Evolutionary conservation across 768 basidiomycete species (phyloP), one percentile per base, ranked within the genome.

Genomic region (Saitozyma podzolica): DNA sequence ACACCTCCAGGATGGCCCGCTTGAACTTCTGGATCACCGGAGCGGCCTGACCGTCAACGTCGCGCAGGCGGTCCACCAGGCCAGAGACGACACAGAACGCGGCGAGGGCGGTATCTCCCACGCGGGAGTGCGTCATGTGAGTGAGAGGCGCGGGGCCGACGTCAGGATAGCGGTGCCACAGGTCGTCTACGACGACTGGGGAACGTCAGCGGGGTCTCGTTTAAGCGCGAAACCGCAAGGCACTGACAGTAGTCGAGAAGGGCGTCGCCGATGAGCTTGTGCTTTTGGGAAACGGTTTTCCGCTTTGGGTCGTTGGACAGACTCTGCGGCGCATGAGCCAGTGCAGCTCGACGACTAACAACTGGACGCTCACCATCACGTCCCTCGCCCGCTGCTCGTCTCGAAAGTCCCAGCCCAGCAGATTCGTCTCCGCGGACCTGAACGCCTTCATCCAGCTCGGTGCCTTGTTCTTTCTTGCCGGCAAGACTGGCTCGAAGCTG

Each of bases 191-290:
- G 4, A 66, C 49, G 62, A 67, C 73, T 74, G n/a, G 19, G n/a
- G 8, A 16, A 50, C 19, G 40, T 65, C 56, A 65, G 60, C 60
- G 1, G 17, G 40, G 43, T n/a, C 45, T 47, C 45, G 29, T 29
- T 2, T 2, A 47, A 47, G 45, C 45, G 45, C 11, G n/a, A 19
- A 9, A 56, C 2, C 14, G 19, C 45, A 48, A 49, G 8, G 20
- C 16, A 66, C 73, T 56, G 42, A 74, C 73, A 64, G 49, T 66
- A 72, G 51, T 72, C 70, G 4, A 72, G 40, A 1, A 74, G 37
- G 11, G 73, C 70, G 52, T 74, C 68, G 0, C 73, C 73, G 5
- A 74, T 43, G 16, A 68, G 58, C 39, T 63, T 63, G 56, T 67
- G 71, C 48, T 62, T 54, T 14, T 63, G 59, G 40, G 59, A 63